A percentile compares a stretch with the other conserved stretches of the same genome.
These are phyloP conservation scores for Cenchrus fungigraminus DNA, from an alignment of 176 grass and related monocot species.

Conservation along the genomic window DNA sequence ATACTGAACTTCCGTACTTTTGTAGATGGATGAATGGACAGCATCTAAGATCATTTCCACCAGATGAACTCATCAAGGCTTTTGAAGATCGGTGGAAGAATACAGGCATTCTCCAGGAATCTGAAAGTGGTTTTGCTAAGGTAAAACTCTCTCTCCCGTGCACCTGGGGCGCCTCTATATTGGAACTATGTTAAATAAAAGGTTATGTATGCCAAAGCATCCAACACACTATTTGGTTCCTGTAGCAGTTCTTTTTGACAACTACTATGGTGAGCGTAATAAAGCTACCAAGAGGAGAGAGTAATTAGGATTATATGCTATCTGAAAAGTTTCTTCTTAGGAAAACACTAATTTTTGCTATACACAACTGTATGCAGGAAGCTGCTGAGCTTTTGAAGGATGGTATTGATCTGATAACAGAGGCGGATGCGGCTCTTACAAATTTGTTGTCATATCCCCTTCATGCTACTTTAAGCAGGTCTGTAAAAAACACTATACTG, in stretches of 20 bases:
- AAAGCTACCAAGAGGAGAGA: not conserved
- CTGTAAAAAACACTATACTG: not conserved
- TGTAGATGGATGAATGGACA: slow-evolving; percentile 97
- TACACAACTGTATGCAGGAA: slow-evolving; percentile 56
- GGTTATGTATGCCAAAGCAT: not conserved
- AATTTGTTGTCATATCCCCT: slow-evolving; percentile 94
- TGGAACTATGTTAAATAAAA: not conserved
- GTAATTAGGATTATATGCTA: not conserved
- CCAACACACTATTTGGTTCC: not conserved
- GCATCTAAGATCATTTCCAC: slow-evolving; percentile 79
- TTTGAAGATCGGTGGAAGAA: slow-evolving; percentile 84
- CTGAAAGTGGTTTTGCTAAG: slow-evolving; percentile 75
- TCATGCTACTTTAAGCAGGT: slow-evolving; percentile 84
- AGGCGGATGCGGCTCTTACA: slow-evolving; percentile 68
- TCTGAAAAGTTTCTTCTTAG: slow-evolving; percentile 11
- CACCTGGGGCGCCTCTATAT: not conserved
- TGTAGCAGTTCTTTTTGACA: not conserved
- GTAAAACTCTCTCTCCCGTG: slow-evolving; percentile 27
- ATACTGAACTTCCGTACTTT: slow-evolving; percentile 30
- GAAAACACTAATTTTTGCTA: not conserved
- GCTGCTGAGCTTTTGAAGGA: slow-evolving; percentile 89
- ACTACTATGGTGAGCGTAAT: not conserved
- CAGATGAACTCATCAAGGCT: slow-evolving; percentile 68
- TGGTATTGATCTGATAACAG: slow-evolving; percentile 87
- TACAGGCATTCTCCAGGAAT: slow-evolving; percentile 74